These are phyloP conservation scores for Curvularia verruculosa DNA, from an alignment of 2,329 filamentous ascomycete species.

Conservation along the genomic window DNA sequence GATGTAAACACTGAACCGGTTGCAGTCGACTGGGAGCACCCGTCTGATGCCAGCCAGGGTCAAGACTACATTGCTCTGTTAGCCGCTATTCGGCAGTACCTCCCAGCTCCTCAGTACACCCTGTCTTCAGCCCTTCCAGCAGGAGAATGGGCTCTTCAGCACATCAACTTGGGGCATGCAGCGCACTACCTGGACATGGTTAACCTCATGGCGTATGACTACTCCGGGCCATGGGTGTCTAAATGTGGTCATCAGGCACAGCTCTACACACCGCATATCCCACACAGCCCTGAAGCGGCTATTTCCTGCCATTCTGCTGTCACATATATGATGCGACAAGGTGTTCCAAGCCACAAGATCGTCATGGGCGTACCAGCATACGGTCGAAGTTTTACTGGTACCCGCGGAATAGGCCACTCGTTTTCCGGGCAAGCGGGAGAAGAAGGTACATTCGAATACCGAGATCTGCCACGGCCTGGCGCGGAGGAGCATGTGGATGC, in stretches of 20 bases:
- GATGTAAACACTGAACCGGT: slow-evolving; percentile 17
- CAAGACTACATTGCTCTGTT: slow-evolving; percentile 73
- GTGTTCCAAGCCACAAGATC: slow-evolving; percentile 73
- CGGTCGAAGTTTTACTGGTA: slow-evolving; percentile 74
- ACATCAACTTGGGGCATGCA: slow-evolving; percentile 69
- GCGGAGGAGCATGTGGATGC: slow-evolving; percentile 72
- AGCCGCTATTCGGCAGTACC: slow-evolving; percentile 66
- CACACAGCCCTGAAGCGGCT: slow-evolving; percentile 61
- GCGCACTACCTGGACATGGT: slow-evolving; percentile 73
- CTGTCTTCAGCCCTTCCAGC: slow-evolving; percentile 76
- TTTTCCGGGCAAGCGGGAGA: slow-evolving; percentile 62
- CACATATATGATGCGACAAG: slow-evolving; percentile 67
- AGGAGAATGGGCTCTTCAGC: slow-evolving; percentile 67
- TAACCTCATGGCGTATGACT: slow-evolving; percentile 83
- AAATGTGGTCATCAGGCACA: slow-evolving; percentile 77
- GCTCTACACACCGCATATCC: slow-evolving; percentile 64
- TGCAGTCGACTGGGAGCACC: slow-evolving; percentile 82
- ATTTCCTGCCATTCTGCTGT: slow-evolving; percentile 70
- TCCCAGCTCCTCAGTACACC: slow-evolving; percentile 72
- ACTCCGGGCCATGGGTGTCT: slow-evolving; percentile 72
- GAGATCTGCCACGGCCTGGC: slow-evolving; percentile 66
- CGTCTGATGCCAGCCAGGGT: slow-evolving; percentile 69
- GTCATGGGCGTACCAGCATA: slow-evolving; percentile 77
- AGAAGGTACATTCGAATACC: slow-evolving; percentile 75
- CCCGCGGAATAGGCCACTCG: slow-evolving; percentile 67